phyloP scores from a whole-genome alignment of 768 basidiomycete genomes.

The Austroboletus festivus region DNA sequence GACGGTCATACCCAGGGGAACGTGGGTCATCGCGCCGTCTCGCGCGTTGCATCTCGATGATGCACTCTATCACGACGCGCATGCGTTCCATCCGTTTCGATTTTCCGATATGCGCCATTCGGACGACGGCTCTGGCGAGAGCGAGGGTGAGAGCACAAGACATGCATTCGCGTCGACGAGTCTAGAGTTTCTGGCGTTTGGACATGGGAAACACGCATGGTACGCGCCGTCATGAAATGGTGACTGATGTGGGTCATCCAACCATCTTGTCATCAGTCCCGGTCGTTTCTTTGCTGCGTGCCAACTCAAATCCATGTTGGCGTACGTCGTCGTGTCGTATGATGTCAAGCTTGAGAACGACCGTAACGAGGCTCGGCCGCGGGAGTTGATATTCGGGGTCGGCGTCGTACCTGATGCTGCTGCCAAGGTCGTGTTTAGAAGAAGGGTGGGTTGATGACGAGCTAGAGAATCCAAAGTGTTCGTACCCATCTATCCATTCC shows the following conservation, averaged over 20 bases:
- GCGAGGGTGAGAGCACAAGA: neutral
- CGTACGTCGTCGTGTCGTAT: constrained; percentile 3
- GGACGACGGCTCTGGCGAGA: too few relatives aligned
- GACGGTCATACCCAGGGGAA: constrained; percentile 33
- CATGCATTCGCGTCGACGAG: constrained; percentile 22
- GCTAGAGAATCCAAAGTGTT: too few relatives aligned
- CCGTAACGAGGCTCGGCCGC: too few relatives aligned
- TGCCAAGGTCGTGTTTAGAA: too few relatives aligned
- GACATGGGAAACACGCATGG: constrained; percentile 25
- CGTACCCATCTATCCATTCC: too few relatives aligned
- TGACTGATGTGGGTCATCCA: too few relatives aligned
- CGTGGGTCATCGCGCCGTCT: constrained; percentile 24
- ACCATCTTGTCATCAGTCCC: neutral
- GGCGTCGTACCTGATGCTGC: too few relatives aligned
- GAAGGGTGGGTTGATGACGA: too few relatives aligned
- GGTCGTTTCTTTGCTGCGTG: constrained; percentile 6
- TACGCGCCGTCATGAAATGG: constrained; percentile 1
- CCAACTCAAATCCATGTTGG: constrained; percentile 9
- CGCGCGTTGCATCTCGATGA: constrained; percentile 22
- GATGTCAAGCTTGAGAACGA: constrained; percentile 4
- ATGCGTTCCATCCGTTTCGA: constrained; percentile 5
- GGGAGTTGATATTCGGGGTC: too few relatives aligned
- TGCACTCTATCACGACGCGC: constrained; percentile 31
- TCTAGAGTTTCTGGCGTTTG: constrained; percentile 36
- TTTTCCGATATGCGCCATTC: neutral